Conservation (phyloP, 1,284 basidiomycete genomes). For the Cronartium quercuum region DNA sequence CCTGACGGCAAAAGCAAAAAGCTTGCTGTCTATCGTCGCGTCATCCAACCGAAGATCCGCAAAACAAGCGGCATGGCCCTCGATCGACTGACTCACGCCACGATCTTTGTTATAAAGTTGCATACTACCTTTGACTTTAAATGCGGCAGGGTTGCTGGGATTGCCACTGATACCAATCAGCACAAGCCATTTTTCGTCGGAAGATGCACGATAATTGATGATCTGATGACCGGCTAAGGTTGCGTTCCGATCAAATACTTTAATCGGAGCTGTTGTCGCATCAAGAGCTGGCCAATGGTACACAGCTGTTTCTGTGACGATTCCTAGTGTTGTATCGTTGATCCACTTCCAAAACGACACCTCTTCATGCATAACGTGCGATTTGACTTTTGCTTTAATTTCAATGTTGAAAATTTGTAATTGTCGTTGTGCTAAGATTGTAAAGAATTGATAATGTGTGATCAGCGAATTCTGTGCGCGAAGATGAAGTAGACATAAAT, state of each 20-base stretch:
- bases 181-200: conserved; percentile 96
- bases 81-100: conserved; percentile 96
- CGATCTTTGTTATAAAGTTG: conserved; percentile 87
- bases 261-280: conserved; percentile 66
- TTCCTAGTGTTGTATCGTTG: conserved; percentile 77
- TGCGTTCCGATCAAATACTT: conserved; percentile 94
- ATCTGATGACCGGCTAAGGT: conserved; percentile 93
- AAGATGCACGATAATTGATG: conserved; percentile 91
- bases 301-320: conserved; percentile 91
- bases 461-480: neutral
- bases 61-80: conserved; percentile 96
- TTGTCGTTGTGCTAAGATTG: conserved; percentile 71
- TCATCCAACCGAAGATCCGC: conserved; percentile 86
- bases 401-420: conserved; percentile 98
- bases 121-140: conserved; percentile 97
- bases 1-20: conserved; percentile 93
- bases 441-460: conserved; percentile 46
- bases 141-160: conserved; percentile 79
- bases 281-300: conserved; percentile 68
- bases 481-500: neutral
- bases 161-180: conserved; percentile 94
- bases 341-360: conserved; percentile 99
- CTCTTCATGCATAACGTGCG: conserved; percentile 88
- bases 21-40: conserved; percentile 71
- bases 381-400: conserved; percentile 94